Evolutionary conservation across 2,329 filamentous ascomycete species (phyloP), one percentile per base, ranked within the genome.

Genomic region (Thielaviopsis ethacetica): DNA sequence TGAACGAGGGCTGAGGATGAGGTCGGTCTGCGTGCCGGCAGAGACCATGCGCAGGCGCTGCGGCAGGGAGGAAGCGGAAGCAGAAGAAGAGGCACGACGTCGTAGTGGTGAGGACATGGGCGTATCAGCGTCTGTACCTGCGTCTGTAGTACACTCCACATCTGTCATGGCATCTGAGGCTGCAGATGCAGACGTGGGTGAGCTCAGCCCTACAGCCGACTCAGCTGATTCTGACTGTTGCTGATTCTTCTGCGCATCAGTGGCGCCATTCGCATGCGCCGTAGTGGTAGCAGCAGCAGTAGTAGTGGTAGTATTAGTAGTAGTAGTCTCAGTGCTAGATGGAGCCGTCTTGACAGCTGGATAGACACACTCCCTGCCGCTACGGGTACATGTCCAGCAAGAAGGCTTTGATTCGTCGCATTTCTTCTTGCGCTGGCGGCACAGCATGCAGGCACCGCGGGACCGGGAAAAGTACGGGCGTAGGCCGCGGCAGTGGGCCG

Each of bases 401-500:
- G 59, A 69, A 6, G 68, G 68, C 19, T 60, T 68, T 10, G 66
- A 64, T 13, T 66, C 62, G 57, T 69, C 68, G 57, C 68, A 69
- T 44, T 67, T 69, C 62, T 69, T 69, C 61, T 69, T 69, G 22
- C 68, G 65, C 52, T 67, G 67, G 54, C 68, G 67, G 62, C 67
- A 69, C 10, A 67, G 54, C 6, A 67, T 65, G 21, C 67, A 69
- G 0, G 67, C 65, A 7, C 59, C 59, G 24, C 59, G 56, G n/a
- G 59, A 61, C 19, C 59, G 59, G 53, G 59, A 61, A 44, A 61
- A 61, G 44, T 61, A 61, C 5, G 59, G 59, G 21, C 59, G 56
- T 15, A 61, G 51, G 13, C 56, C 56, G 27, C 59, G 59, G 53
- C 56, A 61, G 49, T 58, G 59, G 10, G 44, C 56, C 7, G 59